Conservation (phyloP, 163 green algal species). For the Coccomyxa subellipsoidea region DNA sequence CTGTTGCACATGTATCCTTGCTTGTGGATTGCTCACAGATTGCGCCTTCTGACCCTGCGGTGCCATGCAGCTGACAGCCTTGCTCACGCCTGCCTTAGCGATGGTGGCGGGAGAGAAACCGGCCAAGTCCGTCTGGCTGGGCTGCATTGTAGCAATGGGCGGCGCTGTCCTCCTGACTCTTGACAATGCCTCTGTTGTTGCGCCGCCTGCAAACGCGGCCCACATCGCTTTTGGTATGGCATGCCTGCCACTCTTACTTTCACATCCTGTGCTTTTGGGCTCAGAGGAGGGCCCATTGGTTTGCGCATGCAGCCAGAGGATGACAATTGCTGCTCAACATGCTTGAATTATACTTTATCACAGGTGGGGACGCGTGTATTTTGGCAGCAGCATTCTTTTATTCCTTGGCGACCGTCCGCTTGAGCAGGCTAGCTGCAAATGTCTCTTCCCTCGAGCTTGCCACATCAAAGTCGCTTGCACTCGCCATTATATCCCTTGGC, state of each 20-base stretch:
- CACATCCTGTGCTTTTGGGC: not conserved
- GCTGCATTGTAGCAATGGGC: slow-evolving; percentile 32
- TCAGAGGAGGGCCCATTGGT: too few relatives aligned
- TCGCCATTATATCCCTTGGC: slow-evolving; percentile 18
- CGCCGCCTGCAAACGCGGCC: not conserved
- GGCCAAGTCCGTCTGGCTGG: slow-evolving; percentile 28
- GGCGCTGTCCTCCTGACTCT: slow-evolving; percentile 34
- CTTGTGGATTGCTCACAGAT: too few relatives aligned
- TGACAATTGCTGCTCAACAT: too few relatives aligned
- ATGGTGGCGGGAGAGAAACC: slow-evolving; percentile 21
- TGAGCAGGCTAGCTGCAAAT: slow-evolving; percentile 29
- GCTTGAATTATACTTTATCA: not conserved
- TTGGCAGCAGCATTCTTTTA: slow-evolving; percentile 50
- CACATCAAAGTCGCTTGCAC: slow-evolving; percentile 30
- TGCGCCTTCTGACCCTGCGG: too few relatives aligned
- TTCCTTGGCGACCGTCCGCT: slow-evolving; percentile 42
- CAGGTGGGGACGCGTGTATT: slow-evolving; percentile 40
- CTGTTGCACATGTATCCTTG: too few relatives aligned
- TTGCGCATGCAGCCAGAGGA: too few relatives aligned
- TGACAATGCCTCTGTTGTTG: not conserved
- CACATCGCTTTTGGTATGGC: not conserved
- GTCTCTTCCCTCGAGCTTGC: slow-evolving; percentile 27
- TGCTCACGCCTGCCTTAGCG: slow-evolving; percentile 31
- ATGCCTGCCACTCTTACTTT: not conserved
- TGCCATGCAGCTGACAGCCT: slow-evolving; percentile 11